phyloP scores from a whole-genome alignment of 805 yeast genomes.

The Torulaspora delbrueckii region DNA sequence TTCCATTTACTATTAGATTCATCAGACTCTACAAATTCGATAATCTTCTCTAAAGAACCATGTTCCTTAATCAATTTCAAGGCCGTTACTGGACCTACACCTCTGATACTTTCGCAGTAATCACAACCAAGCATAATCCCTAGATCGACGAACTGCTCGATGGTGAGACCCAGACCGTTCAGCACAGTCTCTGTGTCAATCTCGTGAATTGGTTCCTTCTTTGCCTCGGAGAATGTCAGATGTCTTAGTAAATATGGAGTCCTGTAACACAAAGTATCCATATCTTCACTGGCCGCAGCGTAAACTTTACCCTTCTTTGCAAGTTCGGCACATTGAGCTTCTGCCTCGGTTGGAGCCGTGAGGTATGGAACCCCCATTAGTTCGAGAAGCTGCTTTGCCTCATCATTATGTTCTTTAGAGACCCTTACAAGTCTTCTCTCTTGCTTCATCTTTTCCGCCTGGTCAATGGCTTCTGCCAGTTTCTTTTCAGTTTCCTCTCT shows the following conservation, averaged over 20 bases:
- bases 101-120: constrained; percentile 91
- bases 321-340: constrained; percentile 94
- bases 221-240: constrained; percentile 88
- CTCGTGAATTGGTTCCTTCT: constrained; percentile 89
- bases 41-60: constrained; percentile 71
- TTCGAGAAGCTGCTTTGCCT: constrained; percentile 72
- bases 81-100: constrained; percentile 96
- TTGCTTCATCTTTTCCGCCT: constrained; percentile 61
- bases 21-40: constrained; percentile 50
- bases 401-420: constrained; percentile 86
- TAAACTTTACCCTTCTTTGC: constrained; percentile 88
- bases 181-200: constrained; percentile 62
- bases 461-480: constrained; percentile 69
- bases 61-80: constrained; percentile 82
- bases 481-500: constrained; percentile 79
- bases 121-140: constrained; percentile 96
- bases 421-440: constrained; percentile 89
- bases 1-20: constrained; percentile 58
- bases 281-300: constrained; percentile 98
- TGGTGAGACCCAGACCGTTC: constrained; percentile 70
- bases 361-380: constrained; percentile 95
- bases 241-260: constrained; percentile 83
- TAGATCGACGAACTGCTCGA: constrained; percentile 75
- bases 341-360: constrained; percentile 97
- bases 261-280: constrained; percentile 93